Evolutionary conservation across 495 filamentous ascomycete species (phyloP).

Genomic region (Hamigera avellanea): DNA sequence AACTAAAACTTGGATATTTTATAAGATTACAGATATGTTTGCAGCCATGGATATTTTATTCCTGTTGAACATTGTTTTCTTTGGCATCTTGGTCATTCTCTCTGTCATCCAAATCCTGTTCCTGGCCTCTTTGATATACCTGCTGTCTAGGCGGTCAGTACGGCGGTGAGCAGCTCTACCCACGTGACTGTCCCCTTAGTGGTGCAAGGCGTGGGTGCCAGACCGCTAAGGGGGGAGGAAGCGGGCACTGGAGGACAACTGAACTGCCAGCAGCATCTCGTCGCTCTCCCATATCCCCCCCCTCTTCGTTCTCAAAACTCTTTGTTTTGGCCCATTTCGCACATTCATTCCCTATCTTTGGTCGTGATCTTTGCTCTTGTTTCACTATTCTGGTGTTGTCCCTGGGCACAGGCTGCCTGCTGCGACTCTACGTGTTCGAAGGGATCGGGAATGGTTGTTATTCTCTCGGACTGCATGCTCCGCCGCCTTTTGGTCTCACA

Average conservation of each 20-base stretch:
- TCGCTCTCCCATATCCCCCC: constrained; percentile 11
- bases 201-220: constrained; percentile 12
- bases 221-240: constrained; percentile 2
- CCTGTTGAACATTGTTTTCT: too few relatives aligned
- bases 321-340: not conserved
- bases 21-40: too few relatives aligned
- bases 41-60: too few relatives aligned
- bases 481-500: constrained; percentile 24
- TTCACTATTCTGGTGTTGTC: not conserved
- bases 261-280: constrained; percentile 11
- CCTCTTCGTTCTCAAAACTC: constrained; percentile 4
- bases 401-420: constrained; percentile 1
- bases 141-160: constrained; percentile 8
- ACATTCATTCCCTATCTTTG: constrained; percentile 1
- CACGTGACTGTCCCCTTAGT: constrained; percentile 14
- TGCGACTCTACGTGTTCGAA: constrained; percentile 4
- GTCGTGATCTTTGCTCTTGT: constrained; percentile 1
- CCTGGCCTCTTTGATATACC: too few relatives aligned
- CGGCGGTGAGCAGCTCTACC: constrained; percentile 7
- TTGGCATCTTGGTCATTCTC: too few relatives aligned
- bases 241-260: constrained; percentile 6
- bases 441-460: constrained; percentile 20
- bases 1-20: too few relatives aligned
- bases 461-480: constrained; percentile 13
- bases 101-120: too few relatives aligned